Evolutionary conservation across 139 green algal genomes (phyloP), one percentile per base, ranked within the genome.

Genomic region (Gonium pectorale): DNA sequence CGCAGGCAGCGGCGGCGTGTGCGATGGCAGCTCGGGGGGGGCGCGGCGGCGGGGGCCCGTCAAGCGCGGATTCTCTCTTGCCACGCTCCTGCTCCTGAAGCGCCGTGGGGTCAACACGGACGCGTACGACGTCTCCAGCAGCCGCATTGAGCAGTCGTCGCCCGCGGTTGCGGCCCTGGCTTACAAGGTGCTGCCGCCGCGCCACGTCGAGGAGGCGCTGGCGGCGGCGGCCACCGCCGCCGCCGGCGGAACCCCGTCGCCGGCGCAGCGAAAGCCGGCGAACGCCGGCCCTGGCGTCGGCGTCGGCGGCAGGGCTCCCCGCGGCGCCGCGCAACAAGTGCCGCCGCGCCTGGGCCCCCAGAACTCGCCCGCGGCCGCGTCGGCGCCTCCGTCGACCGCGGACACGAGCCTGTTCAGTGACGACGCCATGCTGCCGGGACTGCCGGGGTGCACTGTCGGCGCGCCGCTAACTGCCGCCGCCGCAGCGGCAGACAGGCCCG

Each of bases 201-300:
- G 31, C 19, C 75, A 82, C 31, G 75, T 82, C 6, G 75, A 82
- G 75, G 59, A 82, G 43, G 59, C 40, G n/a, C 29, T 82, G 75
- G 75, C 75, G 75, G 75, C 75, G 2, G 21, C 59, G 8, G 75
- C 75, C 1, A 59, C 74, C 15, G 74, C 59, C 6, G 54, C 75
- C 8, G 59, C 75, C 9, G 59, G 35, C 13, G 22, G 7, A 7
- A 26, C 51, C 7, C 2, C 7, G 43, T 7, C 71, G 33, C 31
- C 51, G 24, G 35, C 21, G 21, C 6, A 17, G 22, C 66, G 37
- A 7, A 17, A 0, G 37, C 31, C 37, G 37, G 66, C 13, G 2
- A 37, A 49, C 1, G 21, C 5, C 5, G 33, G 27, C 68, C 5
- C 7, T 17, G 29, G 27, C 71, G 51, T 33, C 49, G 35, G 19